Conservation (phyloP, 352 stramenopile genomes). For the Phytophthora pistaciae region DNA sequence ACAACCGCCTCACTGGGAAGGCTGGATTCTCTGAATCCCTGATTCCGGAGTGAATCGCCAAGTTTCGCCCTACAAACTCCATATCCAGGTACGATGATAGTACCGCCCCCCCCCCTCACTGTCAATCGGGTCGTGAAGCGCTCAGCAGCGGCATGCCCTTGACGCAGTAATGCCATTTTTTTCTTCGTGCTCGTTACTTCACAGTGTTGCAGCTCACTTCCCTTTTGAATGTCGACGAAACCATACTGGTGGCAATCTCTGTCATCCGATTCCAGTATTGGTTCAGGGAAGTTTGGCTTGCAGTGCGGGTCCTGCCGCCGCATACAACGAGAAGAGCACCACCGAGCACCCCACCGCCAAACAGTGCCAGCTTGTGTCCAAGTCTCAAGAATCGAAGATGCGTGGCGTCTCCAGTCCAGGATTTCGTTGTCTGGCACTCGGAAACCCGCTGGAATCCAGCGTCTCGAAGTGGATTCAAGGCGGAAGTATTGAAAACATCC, state of each 20-base stretch:
- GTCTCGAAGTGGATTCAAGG: conserved; percentile 8
- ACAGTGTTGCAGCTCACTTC: neutral
- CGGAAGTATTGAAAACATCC: conserved; percentile 39
- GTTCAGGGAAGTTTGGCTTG: neutral
- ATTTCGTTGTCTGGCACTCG: conserved; percentile 69
- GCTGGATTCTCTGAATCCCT: too few species aligned
- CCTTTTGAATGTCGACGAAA: neutral
- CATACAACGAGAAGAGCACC: conserved; percentile 77
- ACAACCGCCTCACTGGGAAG: too few species aligned
- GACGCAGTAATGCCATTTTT: neutral
- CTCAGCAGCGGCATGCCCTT: neutral
- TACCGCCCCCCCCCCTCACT: neutral
- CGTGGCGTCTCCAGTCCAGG: conserved; percentile 72
- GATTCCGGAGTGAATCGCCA: too few species aligned
- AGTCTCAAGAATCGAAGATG: conserved; percentile 79
- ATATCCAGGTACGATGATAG: conserved; percentile 4
- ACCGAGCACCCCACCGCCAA: conserved; percentile 64
- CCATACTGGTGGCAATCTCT: neutral
- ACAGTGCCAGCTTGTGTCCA: conserved; percentile 72
- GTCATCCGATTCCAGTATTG: neutral
- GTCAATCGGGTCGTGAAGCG: neutral
- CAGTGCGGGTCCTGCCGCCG: conserved; percentile 44
- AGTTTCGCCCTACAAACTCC: neutral
- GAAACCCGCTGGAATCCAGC: conserved; percentile 60
- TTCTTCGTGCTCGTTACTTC: neutral